Percentiles rank a stretch among this genome's conserved stretches.
Evolutionary conservation across 192 early-diverging fungal species (phyloP).

Genomic region (Podila verticillata): DNA sequence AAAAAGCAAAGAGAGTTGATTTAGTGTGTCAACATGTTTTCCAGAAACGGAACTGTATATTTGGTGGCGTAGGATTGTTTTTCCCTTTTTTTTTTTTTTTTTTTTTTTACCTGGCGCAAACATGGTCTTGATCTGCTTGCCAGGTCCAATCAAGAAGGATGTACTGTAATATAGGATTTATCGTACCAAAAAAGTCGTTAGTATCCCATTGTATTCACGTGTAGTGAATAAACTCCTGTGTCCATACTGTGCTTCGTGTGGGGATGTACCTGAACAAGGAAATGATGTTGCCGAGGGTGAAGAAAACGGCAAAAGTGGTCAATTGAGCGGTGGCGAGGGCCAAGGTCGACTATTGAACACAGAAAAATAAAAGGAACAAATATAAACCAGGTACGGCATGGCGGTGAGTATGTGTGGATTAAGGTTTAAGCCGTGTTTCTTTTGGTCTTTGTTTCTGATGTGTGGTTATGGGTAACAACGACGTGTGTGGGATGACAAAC

Average conservation of each 20-base stretch:
- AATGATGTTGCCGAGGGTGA: constrained; percentile 90
- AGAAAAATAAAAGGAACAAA: constrained; percentile 1
- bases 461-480: too few relatives aligned
- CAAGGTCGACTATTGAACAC: constrained; percentile 63
- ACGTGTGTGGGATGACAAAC: too few relatives aligned
- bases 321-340: constrained; percentile 65
- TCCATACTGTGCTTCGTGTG: neutral
- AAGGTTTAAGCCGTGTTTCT: neutral
- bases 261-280: constrained; percentile 71
- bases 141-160: constrained; percentile 90
- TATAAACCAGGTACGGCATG: neutral
- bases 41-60: too few relatives aligned
- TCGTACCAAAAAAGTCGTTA: constrained; percentile 4
- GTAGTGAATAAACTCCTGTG: too few relatives aligned
- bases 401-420: neutral
- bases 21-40: neutral
- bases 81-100: neutral
- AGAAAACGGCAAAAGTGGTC: constrained; percentile 87
- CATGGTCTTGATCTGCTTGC: constrained; percentile 87
- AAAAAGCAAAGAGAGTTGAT: too few relatives aligned
- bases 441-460: neutral
- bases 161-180: constrained; percentile 60
- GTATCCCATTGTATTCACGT: too few relatives aligned
- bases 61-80: neutral
- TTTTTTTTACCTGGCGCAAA: constrained; percentile 65